Base-by-base conservation (phyloP, 176 grass and related monocot genomes). In the Bothriochloa decipiens region DNA sequence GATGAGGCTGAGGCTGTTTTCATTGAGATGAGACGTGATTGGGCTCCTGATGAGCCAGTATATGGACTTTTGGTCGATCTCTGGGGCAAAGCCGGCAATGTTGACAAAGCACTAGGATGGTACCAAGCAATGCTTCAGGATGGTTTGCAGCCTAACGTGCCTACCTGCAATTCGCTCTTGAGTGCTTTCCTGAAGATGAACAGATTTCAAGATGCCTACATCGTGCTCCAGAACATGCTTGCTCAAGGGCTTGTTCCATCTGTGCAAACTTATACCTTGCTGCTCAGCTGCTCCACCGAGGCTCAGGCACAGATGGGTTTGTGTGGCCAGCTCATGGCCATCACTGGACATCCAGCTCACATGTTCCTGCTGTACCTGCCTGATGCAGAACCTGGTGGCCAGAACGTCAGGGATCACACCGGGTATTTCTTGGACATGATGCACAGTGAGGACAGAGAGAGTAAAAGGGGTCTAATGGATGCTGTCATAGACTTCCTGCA, bases 381-480 rank as follows among this genome's bases (percentile, higher is more conserved):
- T 41, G 91, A 95, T 20, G 89, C 96, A 29, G 96, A 95, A 77
- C 91, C 93, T 20, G 89, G 91, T 20, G 96, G 96, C 18, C 85
- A 85, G 67, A 98, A 95, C 70, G 83, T 98, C 5, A 89, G 71
- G 77, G 83, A 87, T 49, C 96, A 95, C 27, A 87, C 96, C 8
- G 76, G 83, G 20, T 79, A 83, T 79, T 98, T 98, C 83, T 77
- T 98, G 72, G 92, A 98, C 67, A 79, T 94, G 91, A 92, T 98
- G 91, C 96, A 98, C 74, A 98, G 85, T 25, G 96, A 98, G 87
- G 96, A 95, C 47, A 79, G 93, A 53, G 96, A 98, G 89, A 94
- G 96, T 65, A 98, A 98, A 79, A 83, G 96, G 75, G 96, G 93
- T 62, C 66, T 98, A 27, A 86, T 98, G 82, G 96, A 98, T 83